Evolutionary conservation across 768 basidiomycete species (phyloP).

Genomic region (Grammothele lineata): DNA sequence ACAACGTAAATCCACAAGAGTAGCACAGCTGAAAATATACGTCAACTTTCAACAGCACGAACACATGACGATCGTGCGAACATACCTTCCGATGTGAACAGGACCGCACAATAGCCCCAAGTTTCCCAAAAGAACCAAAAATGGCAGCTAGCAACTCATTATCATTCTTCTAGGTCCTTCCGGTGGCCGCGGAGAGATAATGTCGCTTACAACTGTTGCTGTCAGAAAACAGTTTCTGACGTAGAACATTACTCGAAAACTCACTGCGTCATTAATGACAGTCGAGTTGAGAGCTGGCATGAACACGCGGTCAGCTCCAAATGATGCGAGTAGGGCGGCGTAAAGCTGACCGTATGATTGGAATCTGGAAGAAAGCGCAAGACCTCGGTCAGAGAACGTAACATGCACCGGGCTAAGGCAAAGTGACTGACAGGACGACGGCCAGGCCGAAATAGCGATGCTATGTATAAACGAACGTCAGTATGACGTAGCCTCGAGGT

Average conservation of each 20-base stretch:
- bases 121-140: constrained; percentile 30
- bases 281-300: constrained; percentile 10
- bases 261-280: constrained; percentile 6
- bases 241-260: background rate
- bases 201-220: constrained; percentile 7
- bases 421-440: constrained; percentile 23
- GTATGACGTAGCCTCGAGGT: too few relatives aligned
- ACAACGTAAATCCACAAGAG: constrained; percentile 29
- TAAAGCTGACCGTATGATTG: constrained; percentile 13
- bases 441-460: constrained; percentile 27
- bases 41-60: background rate
- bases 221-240: background rate
- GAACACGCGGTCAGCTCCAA: background rate
- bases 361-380: constrained; percentile 3
- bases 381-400: background rate
- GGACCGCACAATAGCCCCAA: constrained; percentile 21
- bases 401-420: background rate
- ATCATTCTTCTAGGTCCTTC: too few relatives aligned
- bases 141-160: constrained; percentile 9
- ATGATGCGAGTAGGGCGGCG: background rate
- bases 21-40: constrained; percentile 21
- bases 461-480: constrained; percentile 10
- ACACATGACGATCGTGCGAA: background rate
- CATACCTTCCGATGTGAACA: constrained; percentile 18
- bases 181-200: too few relatives aligned